phyloP scores from a whole-genome alignment of 1,284 basidiomycete species.

The Tylopilus sp. region DNA sequence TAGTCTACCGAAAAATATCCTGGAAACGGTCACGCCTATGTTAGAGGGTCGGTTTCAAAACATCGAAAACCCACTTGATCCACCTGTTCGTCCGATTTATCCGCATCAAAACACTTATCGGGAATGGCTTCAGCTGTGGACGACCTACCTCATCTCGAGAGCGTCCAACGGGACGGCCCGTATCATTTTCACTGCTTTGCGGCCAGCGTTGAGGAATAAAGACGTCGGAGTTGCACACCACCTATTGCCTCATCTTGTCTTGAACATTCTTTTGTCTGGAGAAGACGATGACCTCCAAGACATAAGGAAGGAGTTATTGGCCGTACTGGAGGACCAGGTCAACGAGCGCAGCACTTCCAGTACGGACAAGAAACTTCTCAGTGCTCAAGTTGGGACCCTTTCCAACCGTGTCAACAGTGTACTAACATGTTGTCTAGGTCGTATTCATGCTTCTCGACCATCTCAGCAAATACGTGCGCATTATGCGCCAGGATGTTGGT shows the following conservation, averaged over 20 bases:
- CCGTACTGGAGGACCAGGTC: slow-evolving; percentile 88
- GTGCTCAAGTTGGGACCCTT: slow-evolving; percentile 71
- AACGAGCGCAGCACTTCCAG: slow-evolving; percentile 54
- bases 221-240: slow-evolving; percentile 91
- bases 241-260: slow-evolving; percentile 87
- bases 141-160: slow-evolving; percentile 75
- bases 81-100: slow-evolving; percentile 74
- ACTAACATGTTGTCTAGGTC: slow-evolving; percentile 47
- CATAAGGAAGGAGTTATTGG: slow-evolving; percentile 76
- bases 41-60: slow-evolving; percentile 70
- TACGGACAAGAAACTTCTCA: slow-evolving; percentile 77
- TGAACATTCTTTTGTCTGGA: slow-evolving; percentile 84
- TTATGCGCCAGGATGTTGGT: slow-evolving; percentile 56
- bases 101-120: slow-evolving; percentile 75
- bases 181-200: slow-evolving; percentile 78
- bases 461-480: slow-evolving; percentile 85
- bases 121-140: slow-evolving; percentile 96
- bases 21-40: slow-evolving; percentile 89
- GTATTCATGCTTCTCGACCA: slow-evolving; percentile 96
- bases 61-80: slow-evolving; percentile 36
- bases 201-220: slow-evolving; percentile 77
- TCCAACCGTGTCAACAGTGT: neutral
- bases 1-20: slow-evolving; percentile 74
- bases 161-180: slow-evolving; percentile 56
- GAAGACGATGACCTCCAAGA: slow-evolving; percentile 55